Evolutionary conservation across 2,329 filamentous ascomycete genomes (phyloP), one percentile per base, ranked within the genome.

Genomic region (Aureobasidium musti): DNA sequence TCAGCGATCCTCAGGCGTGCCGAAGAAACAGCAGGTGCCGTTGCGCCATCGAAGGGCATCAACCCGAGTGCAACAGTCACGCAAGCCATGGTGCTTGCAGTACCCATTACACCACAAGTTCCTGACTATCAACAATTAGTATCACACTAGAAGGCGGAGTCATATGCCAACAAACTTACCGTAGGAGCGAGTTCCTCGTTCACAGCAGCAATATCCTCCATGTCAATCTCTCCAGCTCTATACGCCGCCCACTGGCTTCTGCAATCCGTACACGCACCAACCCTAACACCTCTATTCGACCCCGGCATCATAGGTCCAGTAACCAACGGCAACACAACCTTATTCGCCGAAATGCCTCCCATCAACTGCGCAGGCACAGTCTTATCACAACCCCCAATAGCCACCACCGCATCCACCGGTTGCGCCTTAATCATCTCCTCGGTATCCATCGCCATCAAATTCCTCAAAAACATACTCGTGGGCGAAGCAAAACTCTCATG

Each of bases 381-480:
- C 76, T 91, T 91, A 73, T 91, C 89, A 70, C 89, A 91, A 0
- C 89, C 88, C 56, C 89, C 89, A 70, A 91, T 87, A 69, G 89
- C 80, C 17, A 90, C 82, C 11, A 86, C 85, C 0, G 87, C 86
- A 76, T 92, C 89, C 19, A 89, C 81, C 0, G 89, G 89, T 75
- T 91, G 89, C 0, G 88, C 89, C 50, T 80, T 80, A 63, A 91
- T 87, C 89, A 91, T 91, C 78, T 91, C 89, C 74, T 91, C 89
- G 0, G 89, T 91, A 73, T 91, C 89, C 87, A 91, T 90, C 70
- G 86, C 88, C 89, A 92, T 91, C 66, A 91, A 73, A 70, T 91
- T 91, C 37, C 89, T 77, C 56, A 91, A 73, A 65, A 87, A 91
- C 89, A 92, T 91, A 77, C 88, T 91, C 5, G 89, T 91, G 2